Evolutionary conservation across 2,329 filamentous ascomycete genomes (phyloP), one percentile per base, ranked within the genome.

Genomic region (Xylariaceae sp.): DNA sequence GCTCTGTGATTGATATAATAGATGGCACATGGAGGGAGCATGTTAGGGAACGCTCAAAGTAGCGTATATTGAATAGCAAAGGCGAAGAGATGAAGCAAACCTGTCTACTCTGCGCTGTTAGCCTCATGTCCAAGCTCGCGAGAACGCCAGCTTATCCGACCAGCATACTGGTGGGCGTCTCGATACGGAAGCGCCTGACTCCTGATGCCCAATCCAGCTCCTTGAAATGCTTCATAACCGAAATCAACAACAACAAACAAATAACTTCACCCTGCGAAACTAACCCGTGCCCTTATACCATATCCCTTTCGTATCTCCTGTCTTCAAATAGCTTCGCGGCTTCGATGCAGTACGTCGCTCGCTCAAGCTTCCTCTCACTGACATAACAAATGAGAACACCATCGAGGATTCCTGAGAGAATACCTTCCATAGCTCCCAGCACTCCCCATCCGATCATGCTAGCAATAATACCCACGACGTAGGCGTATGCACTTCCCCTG

Each of bases 391-490:
- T 88, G 23, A 97, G 83, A 41, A 91, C 87, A 2, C 89, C 92
- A 73, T 96, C 92, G 3, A 96, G 84, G 55, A 96, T 92, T 56
- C 90, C 90, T 55, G 89, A 89, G 23, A 96, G 77, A 15, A 96
- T 88, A 11, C 91, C 89, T 72, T 96, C 92, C 82, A 96, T 93
- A 1, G 92, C 89, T 30, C 92, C 91, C 54, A 99, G 79, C 0
- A 97, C 87, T 4, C 90, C 92, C 87, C 94, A 99, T 6, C 94
- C 94, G 66, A 99, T 97, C 57, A 93, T 92, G 61, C 90, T 91
- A 13, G 94, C 94, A 66, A 97, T 88, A 63, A 99, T 74, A 8
- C 92, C 94, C 18, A 99, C 90, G 1, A 97, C 84, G 70, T 97
- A 99, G 1, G 93, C 94, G 73, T 99, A 99, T 23, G 94, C 80